Evolutionary conservation across 2,329 filamentous ascomycete species (phyloP), one percentile per base, ranked within the genome.

Genomic region (Neofusicoccum sp.): DNA sequence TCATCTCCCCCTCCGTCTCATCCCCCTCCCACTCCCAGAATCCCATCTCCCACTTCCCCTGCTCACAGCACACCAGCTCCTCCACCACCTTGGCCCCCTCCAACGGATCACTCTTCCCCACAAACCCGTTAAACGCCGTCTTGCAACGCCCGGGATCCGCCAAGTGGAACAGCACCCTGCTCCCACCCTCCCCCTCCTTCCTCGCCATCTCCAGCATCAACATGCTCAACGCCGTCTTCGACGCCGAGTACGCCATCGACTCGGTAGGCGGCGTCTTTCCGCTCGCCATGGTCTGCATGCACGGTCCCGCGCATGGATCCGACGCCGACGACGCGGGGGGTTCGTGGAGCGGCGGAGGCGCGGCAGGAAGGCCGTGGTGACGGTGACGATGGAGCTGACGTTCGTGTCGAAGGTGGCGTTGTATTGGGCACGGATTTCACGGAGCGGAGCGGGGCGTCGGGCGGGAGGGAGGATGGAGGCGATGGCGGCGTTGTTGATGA

Each of bases 331-430:
- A 22, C 22, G 22, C 22, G 22, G 22, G 22, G 71, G 67, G 11
- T 65, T 16, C 1, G 56, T 0, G 0, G 70, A 67, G 16, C 67
- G 59, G 37, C 65, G 64, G 0, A 77, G 68, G 1, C 78, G 67
- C 11, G 73, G 71, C 4, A 73, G 65, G 61, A 73, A 69, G 16
- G 73, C 65, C 8, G 66, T 64, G 9, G 71, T 70, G 37, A 80
- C 41, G 47, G 76, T 73, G 4, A 72, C 79, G 22, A 81, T 72
- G 0, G 81, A 2, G 76, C 22, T 78, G 64, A 83, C 74, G 69
- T 83, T 81, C 43, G 78, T 71, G 54, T 77, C 73, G n/a, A 78
- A 74, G 12, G 68, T 70, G 5, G 66, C 64, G 65, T 69, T 74
- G 69, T 73, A 73, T 3, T 69, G 70, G 22, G 22, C 22, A 22